phyloP scores from a whole-genome alignment of 225 moss, liverwort and hornwort genomes.

The Marchantia paleacea region DNA sequence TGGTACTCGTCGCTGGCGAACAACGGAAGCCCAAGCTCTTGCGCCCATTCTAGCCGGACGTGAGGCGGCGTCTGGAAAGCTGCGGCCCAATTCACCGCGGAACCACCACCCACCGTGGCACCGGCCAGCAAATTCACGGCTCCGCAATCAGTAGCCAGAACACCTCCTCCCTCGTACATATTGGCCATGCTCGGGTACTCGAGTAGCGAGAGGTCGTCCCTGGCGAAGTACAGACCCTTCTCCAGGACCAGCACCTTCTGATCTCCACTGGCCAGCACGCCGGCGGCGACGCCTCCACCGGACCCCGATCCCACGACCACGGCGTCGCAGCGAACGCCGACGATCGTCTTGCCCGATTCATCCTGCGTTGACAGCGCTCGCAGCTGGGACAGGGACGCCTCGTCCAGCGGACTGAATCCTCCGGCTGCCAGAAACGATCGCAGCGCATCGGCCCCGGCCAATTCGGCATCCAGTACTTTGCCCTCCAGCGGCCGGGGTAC shows the following conservation, averaged over 20 bases:
- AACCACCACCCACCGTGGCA: slow-evolving; percentile 75
- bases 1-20: slow-evolving; percentile 52
- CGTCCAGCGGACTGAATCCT: slow-evolving; percentile 43
- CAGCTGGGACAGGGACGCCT: slow-evolving; percentile 33
- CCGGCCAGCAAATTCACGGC: slow-evolving; percentile 56
- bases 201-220: slow-evolving; percentile 49
- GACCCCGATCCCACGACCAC: slow-evolving; percentile 85
- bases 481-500: slow-evolving; percentile 44
- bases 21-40: slow-evolving; percentile 39
- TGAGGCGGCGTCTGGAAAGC: slow-evolving; percentile 57
- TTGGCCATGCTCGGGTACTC: slow-evolving; percentile 53
- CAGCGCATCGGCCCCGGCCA: slow-evolving; percentile 21
- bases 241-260: slow-evolving; percentile 73
- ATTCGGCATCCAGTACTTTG: slow-evolving; percentile 42
- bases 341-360: slow-evolving; percentile 20
- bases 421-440: slow-evolving; percentile 38
- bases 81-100: slow-evolving; percentile 72
- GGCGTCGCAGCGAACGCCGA: slow-evolving; percentile 65
- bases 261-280: slow-evolving; percentile 64
- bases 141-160: slow-evolving; percentile 52
- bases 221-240: slow-evolving; percentile 60
- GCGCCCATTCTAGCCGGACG: slow-evolving; percentile 59
- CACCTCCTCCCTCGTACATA: slow-evolving; percentile 64
- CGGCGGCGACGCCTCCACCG: slow-evolving; percentile 80
- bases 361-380: neutral